Percentiles rank a stretch among this genome's conserved stretches.
Conservation (phyloP, 164 flowering plant species). For the Chloranthus sessilifolius region DNA sequence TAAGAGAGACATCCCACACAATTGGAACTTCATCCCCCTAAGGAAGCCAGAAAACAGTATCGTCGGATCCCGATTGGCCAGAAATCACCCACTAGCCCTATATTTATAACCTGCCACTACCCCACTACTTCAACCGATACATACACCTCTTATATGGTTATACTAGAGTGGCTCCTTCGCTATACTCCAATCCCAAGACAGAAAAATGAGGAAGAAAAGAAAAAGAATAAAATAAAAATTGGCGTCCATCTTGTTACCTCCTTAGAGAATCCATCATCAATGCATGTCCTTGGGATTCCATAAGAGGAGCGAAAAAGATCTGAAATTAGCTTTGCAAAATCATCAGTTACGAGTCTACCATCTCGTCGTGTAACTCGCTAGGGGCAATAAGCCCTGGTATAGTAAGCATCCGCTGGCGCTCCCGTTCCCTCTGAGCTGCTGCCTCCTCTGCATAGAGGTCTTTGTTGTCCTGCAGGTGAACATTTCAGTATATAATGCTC, state of each 20-base stretch:
- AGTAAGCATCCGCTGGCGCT: slow-evolving; percentile 78
- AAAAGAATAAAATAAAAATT: slow-evolving; percentile 1
- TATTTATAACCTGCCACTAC: slow-evolving; percentile 9
- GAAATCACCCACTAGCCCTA: slow-evolving; percentile 12
- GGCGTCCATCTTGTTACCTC: slow-evolving; percentile 12
- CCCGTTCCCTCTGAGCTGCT: slow-evolving; percentile 86
- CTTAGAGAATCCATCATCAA: slow-evolving; percentile 15
- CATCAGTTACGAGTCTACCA: slow-evolving; percentile 65
- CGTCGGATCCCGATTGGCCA: slow-evolving; percentile 10
- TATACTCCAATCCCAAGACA: slow-evolving; percentile 12
- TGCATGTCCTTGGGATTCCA: neutral
- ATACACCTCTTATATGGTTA: slow-evolving; percentile 17
- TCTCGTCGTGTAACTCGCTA: slow-evolving; percentile 91
- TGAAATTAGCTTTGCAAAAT: neutral
- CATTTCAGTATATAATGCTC: no score
- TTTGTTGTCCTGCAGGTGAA: slow-evolving; percentile 77
- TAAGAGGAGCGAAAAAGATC: neutral
- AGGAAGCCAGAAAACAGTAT: slow-evolving; percentile 8
- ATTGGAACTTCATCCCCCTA: no score
- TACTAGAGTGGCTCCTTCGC: slow-evolving; percentile 4
- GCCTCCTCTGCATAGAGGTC: slow-evolving; percentile 98
- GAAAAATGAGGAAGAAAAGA: slow-evolving; percentile 1
- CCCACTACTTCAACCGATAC: slow-evolving; percentile 30
- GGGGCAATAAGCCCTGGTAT: slow-evolving; percentile 98
- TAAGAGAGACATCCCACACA: no score